Evolutionary conservation across 1,284 basidiomycete species (phyloP).

Genomic region (Phenoliferia sp.): DNA sequence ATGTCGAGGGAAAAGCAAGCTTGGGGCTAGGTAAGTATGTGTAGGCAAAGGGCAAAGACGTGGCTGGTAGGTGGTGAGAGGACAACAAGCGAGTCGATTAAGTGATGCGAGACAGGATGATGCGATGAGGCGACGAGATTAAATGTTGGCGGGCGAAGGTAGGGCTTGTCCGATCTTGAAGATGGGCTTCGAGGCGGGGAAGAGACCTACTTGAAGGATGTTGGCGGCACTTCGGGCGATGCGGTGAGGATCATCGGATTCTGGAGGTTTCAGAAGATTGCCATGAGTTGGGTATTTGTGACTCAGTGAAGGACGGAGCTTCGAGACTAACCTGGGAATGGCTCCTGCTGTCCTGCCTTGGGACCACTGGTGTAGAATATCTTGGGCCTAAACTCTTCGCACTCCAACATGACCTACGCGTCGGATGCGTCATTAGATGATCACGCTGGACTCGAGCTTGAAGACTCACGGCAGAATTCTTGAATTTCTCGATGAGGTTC

Average conservation of each 20-base stretch:
- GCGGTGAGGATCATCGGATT: constrained; percentile 29
- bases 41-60: no score
- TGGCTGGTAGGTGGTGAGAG: no score
- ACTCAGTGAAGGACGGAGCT: not conserved
- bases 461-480: constrained; percentile 30
- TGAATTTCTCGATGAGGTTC: constrained; percentile 58
- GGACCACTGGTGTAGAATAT: constrained; percentile 74
- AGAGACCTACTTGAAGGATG: constrained; percentile 23
- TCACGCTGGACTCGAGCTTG: no score
- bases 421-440: no score
- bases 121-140: not conserved
- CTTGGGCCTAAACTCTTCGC: constrained; percentile 65
- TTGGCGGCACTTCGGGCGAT: constrained; percentile 27
- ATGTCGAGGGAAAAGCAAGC: no score
- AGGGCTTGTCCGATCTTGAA: constrained; percentile 26
- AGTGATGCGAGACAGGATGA: no score
- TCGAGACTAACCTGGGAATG: constrained; percentile 54
- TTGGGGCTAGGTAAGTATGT: no score
- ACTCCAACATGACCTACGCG: constrained; percentile 30
- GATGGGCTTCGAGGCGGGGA: constrained; percentile 20
- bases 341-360: constrained; percentile 65
- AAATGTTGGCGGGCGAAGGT: constrained; percentile 1
- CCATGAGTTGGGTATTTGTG: no score
- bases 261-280: constrained; percentile 1
- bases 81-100: no score